Base-by-base conservation (phyloP, 1,139 yeast species). In the Candida sp. region DNA sequence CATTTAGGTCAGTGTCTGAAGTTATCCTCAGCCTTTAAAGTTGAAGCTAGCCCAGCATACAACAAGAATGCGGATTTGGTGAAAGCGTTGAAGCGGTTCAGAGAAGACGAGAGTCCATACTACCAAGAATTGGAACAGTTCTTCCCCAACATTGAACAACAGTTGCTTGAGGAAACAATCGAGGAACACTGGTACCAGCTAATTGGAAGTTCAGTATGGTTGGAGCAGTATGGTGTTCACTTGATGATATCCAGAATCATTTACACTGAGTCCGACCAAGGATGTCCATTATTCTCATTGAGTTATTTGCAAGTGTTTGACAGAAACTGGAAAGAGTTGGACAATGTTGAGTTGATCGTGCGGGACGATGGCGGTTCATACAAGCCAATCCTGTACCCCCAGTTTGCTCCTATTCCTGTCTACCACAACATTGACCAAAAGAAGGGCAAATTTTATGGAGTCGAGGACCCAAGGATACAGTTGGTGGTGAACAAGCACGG, bases 401-500 rank as follows among this genome's bases (percentile, higher is more conserved):
- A 56, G 31, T 63, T 69, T 42, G 52, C 69, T 8, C 67, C 68
- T 1, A 59, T 70, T 1, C 73, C 74, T 3, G 66, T 67, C 43
- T 66, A 59, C 58, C 67, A 69, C 44, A 72, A 71, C 49, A 56
- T 54, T 35, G 68, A 68, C 42, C 54, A 59, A 41, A 49, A 51
- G 2, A 39, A 41, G 0, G 61, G 63, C 1, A 62, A 60, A 41
- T 70, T 62, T 54, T 71, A 66, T 49, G 83, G 83, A 0, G 80
- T 83, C 2, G 83, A 78, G 57, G 83, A 79, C 58, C 83, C 84
- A 5, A 65, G 81, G 49, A 63, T 78, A 25, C 58, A 76, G 7
- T 49, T 70, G 32, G 63, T 70, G 22, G 62, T 57, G 39, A 69
- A 67, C 55, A 63, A 63, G 50, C 61, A 63, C 30, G 79, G 80